Base-by-base conservation (phyloP, 495 filamentous ascomycete species). In the Hypoxylon crocopeplum region DNA sequence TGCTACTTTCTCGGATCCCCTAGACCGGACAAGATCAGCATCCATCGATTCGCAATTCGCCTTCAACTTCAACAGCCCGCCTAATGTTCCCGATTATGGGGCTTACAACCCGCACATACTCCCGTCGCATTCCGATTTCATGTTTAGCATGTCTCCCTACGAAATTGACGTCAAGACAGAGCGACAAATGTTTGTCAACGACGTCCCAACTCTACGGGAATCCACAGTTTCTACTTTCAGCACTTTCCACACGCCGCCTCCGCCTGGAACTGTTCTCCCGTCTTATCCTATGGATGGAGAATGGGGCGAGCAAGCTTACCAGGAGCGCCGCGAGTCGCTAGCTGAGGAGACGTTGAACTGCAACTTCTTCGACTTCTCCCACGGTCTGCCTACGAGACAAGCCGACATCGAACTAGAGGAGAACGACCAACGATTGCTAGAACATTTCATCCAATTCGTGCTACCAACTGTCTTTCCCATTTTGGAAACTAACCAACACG, bases 121-220 rank as follows among this genome's bases (percentile, higher is more conserved):
- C 39, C 62, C 68, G 16, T 68, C 68, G 17, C 69, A 72, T 21
- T 60, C 68, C 46, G 77, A 80, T 21, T 81, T 78, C 70, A 79
- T 80, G 75, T 78, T 76, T 39, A 78, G 60, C 69, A 87, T 83
- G 74, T 82, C 86, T 13, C 91, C 92, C 0, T 97, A 95, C 69
- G 93, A 97, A 70, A 87, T 97, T 55, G 94, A 98, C 71, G 88
- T 97, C 76, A 92, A 89, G 80, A 97, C 94, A 0, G 92, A 96
- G 73, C 83, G 92, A 58, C 92, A 98, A 69, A 93, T 92, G 74
- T 98, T 90, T 71, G 85, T 98, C 68, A 91, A 97, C 63, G 91
- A 96, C 71, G 81, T 96, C 41, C 91, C 88, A 1, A 86, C 91
- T 13, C 79, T 92, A 15, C 80, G 88, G 47, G 91, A 97, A 67